Percentiles rank a stretch among this genome's conserved stretches.
Conservation (phyloP, 2,329 filamentous ascomycete species). For the Aspergillus neoniger region DNA sequence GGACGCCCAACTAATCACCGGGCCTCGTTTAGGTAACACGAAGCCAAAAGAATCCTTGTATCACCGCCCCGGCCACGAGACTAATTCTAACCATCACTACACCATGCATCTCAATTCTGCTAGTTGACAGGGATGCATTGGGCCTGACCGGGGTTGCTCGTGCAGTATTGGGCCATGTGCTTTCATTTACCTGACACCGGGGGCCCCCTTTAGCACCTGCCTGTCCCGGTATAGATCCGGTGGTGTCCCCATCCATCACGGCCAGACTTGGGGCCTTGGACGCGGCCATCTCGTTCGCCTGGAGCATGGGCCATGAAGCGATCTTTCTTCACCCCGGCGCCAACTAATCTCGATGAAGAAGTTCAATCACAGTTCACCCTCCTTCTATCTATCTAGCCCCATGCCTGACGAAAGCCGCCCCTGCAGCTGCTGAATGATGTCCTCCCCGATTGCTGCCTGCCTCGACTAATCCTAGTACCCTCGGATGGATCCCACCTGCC, state of each 20-base stretch:
- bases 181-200: slow-evolving; percentile 7
- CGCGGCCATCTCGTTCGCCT: background rate
- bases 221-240: background rate
- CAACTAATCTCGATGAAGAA: too few species aligned
- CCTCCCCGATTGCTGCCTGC: background rate
- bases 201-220: background rate
- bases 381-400: background rate
- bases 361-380: too few species aligned
- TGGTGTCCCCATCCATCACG: background rate
- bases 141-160: slow-evolving; percentile 1
- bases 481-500: background rate
- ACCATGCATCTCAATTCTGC: background rate
- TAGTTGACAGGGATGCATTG: background rate
- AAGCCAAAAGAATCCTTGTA: background rate
- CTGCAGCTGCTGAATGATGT: background rate
- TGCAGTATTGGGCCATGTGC: slow-evolving; percentile 10
- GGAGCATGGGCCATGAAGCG: background rate
- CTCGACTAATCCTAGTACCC: background rate
- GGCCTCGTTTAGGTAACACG: background rate
- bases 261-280: background rate
- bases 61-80: slow-evolving; percentile 3
- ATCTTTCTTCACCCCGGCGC: background rate
- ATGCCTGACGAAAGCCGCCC: background rate
- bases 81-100: background rate
- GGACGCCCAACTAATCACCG: background rate